A percentile compares a stretch with the other conserved stretches of the same genome.
These are phyloP conservation scores for Trichoderma sp. DNA, from an alignment of 2,329 filamentous ascomycete species.

Conservation along the genomic window DNA sequence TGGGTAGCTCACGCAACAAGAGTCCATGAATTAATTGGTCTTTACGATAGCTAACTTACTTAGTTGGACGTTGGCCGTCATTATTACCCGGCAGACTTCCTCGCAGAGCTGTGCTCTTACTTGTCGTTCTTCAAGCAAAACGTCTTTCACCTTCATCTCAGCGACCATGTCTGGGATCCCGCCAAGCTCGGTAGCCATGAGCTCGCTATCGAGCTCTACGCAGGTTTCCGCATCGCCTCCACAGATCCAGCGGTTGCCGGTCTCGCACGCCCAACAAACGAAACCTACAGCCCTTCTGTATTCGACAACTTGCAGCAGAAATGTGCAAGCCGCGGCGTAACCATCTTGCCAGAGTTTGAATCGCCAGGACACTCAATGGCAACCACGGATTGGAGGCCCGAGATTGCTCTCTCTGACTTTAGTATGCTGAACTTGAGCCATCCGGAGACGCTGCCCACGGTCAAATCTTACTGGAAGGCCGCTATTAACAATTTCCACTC, in stretches of 20 bases:
- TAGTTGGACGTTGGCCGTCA: slow-evolving; percentile 32
- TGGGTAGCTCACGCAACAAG: too few species aligned
- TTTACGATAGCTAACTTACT: too few species aligned
- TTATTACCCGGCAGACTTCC: slow-evolving; percentile 35
- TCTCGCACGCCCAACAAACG: slow-evolving; percentile 49
- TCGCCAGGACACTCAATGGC: slow-evolving; percentile 55
- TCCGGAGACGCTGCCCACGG: slow-evolving; percentile 53
- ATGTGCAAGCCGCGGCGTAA: slow-evolving; percentile 54
- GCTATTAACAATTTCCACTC: slow-evolving; percentile 58
- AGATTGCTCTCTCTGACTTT: slow-evolving; percentile 48
- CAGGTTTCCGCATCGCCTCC: slow-evolving; percentile 46
- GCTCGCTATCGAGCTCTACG: slow-evolving; percentile 49
- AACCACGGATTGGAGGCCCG: slow-evolving; percentile 58
- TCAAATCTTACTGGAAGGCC: slow-evolving; percentile 54
- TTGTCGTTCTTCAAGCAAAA: slow-evolving; percentile 52
- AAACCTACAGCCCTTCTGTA: slow-evolving; percentile 36
- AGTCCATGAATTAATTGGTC: too few species aligned
- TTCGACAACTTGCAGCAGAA: slow-evolving; percentile 52
- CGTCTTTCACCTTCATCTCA: slow-evolving; percentile 53
- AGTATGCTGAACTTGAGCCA: slow-evolving; percentile 48
- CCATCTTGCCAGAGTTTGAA: slow-evolving; percentile 57
- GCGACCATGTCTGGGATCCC: slow-evolving; percentile 54
- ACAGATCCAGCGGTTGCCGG: slow-evolving; percentile 31
- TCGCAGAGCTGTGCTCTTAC: slow-evolving; percentile 48
- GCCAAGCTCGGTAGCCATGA: slow-evolving; percentile 50